Conservation (phyloP, 257 asterid genomes). For the Salvia miltiorrhiza region DNA sequence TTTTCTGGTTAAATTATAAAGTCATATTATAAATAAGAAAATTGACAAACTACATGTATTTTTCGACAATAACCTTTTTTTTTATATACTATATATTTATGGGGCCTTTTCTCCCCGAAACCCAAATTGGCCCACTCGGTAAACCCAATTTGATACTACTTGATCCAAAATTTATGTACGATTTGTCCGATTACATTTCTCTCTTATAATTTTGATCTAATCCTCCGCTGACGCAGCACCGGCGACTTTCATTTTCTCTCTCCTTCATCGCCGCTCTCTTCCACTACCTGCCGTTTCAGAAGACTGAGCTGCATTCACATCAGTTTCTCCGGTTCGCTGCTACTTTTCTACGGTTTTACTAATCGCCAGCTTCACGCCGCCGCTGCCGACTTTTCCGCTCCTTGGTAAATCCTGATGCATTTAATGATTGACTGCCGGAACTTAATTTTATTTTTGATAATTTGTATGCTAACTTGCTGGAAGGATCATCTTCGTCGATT, state of each 20-base stretch:
- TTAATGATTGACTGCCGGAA: background rate
- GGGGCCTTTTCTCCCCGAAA: no score
- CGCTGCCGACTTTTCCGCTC: conserved; percentile 12
- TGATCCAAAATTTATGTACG: background rate
- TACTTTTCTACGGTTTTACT: conserved; percentile 12
- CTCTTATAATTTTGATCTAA: background rate
- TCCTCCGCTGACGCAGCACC: background rate
- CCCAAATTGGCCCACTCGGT: no score
- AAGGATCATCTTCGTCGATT: background rate
- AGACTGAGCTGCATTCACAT: background rate
- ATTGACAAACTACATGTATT: no score
- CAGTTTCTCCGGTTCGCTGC: no score
- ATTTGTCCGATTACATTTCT: background rate
- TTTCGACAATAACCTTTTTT: no score
- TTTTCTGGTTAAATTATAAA: no score
- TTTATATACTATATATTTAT: no score
- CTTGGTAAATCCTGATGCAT: conserved; percentile 11
- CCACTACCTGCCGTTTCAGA: background rate
- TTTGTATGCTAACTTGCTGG: background rate
- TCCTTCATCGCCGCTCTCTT: no score
- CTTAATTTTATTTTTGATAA: background rate
- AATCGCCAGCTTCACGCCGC: background rate
- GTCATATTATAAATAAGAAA: no score
- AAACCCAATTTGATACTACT: no score
- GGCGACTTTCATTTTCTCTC: background rate